phyloP scores from a whole-genome alignment of 768 basidiomycete species.

The Tricholoma sp. region DNA sequence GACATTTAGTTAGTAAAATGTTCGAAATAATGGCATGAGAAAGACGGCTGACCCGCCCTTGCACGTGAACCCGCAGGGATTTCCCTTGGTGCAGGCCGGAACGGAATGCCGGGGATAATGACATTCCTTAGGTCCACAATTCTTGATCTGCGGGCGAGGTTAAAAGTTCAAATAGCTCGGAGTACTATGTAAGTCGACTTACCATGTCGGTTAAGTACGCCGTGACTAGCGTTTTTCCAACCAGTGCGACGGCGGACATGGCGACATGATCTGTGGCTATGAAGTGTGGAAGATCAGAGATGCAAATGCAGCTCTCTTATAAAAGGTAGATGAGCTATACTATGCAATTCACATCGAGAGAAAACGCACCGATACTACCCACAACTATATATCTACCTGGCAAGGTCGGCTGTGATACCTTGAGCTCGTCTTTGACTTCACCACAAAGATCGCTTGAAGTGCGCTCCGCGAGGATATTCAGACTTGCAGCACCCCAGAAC shows the following conservation, averaged over 20 bases:
- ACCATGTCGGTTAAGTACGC: slow-evolving; percentile 32
- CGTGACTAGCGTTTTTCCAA: slow-evolving; percentile 25
- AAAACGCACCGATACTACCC: slow-evolving; percentile 27
- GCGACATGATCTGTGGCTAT: slow-evolving; percentile 27
- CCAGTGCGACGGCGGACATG: slow-evolving; percentile 22
- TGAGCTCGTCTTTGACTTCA: slow-evolving; percentile 27
- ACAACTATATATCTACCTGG: slow-evolving; percentile 19
- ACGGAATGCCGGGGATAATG: slow-evolving; percentile 36
- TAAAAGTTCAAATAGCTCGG: not conserved
- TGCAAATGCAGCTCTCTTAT: slow-evolving; percentile 39
- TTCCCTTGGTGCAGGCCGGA: slow-evolving; percentile 28
- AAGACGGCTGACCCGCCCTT: slow-evolving; percentile 32
- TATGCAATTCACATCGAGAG: not conserved
- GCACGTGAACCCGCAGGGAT: slow-evolving; percentile 44
- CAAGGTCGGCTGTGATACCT: slow-evolving; percentile 16
- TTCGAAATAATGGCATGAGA: not conserved
- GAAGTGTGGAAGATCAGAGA: slow-evolving; percentile 32
- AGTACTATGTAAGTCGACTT: slow-evolving; percentile 5
- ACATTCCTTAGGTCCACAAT: slow-evolving; percentile 23
- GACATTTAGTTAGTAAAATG: slow-evolving; percentile 1
- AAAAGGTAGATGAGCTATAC: not conserved
- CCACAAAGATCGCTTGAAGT: slow-evolving; percentile 33
- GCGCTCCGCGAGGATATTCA: slow-evolving; percentile 5
- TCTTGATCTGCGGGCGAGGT: slow-evolving; percentile 19
- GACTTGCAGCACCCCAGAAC: slow-evolving; percentile 1